These are phyloP conservation scores for Kodamaea leandrae DNA, from an alignment of 805 yeast genomes.

Conservation along the genomic window DNA sequence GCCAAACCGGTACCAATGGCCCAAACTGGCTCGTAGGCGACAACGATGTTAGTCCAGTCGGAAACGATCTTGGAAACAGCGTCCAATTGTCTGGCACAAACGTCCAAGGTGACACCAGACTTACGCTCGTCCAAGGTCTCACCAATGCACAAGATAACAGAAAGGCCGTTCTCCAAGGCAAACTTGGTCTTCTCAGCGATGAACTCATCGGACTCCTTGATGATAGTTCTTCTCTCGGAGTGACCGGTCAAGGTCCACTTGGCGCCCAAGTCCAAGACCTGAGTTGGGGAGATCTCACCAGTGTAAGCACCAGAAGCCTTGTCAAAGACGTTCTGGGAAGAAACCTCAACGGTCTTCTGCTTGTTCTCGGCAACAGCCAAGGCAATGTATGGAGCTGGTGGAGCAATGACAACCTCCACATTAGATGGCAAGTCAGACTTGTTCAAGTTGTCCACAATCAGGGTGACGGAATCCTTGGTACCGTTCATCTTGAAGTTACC, in stretches of 20 bases:
- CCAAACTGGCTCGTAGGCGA: slow-evolving; percentile 99
- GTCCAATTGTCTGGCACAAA: slow-evolving; percentile 83
- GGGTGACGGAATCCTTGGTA: slow-evolving; percentile 76
- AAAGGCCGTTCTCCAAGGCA: slow-evolving; percentile 84
- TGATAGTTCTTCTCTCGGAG: slow-evolving; percentile 96
- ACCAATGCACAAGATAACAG: slow-evolving; percentile 95
- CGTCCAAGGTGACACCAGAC: slow-evolving; percentile 79
- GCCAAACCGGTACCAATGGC: slow-evolving; percentile 99
- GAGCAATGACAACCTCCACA: slow-evolving; percentile 93
- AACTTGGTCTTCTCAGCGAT: slow-evolving; percentile 92
- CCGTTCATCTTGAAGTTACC: slow-evolving; percentile 99
- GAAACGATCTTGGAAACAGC: slow-evolving; percentile 78
- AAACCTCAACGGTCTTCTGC: slow-evolving; percentile 70
- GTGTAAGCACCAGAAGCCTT: slow-evolving; percentile 96
- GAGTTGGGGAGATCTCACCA: slow-evolving; percentile 90
- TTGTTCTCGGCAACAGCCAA: slow-evolving; percentile 68
- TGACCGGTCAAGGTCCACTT: slow-evolving; percentile 96
- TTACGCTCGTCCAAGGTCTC: slow-evolving; percentile 96
- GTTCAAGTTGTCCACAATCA: slow-evolving; percentile 83
- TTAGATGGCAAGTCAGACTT: slow-evolving; percentile 67
- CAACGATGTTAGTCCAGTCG: slow-evolving; percentile 90
- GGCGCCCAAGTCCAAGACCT: slow-evolving; percentile 87
- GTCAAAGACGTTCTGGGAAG: slow-evolving; percentile 88
- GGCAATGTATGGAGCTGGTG: slow-evolving; percentile 90
- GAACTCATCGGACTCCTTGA: slow-evolving; percentile 86